These are phyloP conservation scores for Vitis rupestris DNA, from an alignment of 164 flowering plant genomes.

Conservation along the genomic window DNA sequence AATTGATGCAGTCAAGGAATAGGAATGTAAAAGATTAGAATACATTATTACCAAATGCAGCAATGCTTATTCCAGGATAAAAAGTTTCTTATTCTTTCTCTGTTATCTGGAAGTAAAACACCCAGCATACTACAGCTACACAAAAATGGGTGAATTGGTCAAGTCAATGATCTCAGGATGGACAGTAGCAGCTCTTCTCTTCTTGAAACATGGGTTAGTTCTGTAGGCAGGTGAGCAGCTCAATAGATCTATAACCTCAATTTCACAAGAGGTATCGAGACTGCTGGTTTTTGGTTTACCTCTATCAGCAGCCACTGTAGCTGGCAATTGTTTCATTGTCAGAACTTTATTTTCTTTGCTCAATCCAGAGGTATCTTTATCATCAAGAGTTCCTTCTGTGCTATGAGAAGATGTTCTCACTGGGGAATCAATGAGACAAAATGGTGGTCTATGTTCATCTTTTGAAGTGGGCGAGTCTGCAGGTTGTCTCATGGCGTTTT, in stretches of 20 bases:
- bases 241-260: conserved; percentile 57
- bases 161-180: conserved; percentile 59
- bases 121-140: conserved; percentile 36
- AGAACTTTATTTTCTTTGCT: not conserved
- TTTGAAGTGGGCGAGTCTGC: not conserved
- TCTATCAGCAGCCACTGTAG: conserved; percentile 4
- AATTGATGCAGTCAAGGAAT: too few species aligned
- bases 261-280: conserved; percentile 16
- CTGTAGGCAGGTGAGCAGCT: conserved; percentile 55
- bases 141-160: conserved; percentile 55
- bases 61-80: not conserved
- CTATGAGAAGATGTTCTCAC: not conserved
- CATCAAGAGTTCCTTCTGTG: conserved; percentile 9
- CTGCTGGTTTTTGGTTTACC: conserved; percentile 4
- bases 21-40: not conserved
- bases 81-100: not conserved
- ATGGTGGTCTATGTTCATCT: conserved; percentile 7
- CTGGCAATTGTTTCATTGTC: conserved; percentile 7
- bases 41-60: too few species aligned
- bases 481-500: conserved; percentile 1
- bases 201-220: conserved; percentile 29
- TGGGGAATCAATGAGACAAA: conserved; percentile 9
- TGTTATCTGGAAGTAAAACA: not conserved
- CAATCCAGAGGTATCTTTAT: conserved; percentile 1
- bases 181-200: conserved; percentile 29